These are phyloP conservation scores for Jaltomata sinuosa DNA, from an alignment of 257 asterid species.

Conservation along the genomic window DNA sequence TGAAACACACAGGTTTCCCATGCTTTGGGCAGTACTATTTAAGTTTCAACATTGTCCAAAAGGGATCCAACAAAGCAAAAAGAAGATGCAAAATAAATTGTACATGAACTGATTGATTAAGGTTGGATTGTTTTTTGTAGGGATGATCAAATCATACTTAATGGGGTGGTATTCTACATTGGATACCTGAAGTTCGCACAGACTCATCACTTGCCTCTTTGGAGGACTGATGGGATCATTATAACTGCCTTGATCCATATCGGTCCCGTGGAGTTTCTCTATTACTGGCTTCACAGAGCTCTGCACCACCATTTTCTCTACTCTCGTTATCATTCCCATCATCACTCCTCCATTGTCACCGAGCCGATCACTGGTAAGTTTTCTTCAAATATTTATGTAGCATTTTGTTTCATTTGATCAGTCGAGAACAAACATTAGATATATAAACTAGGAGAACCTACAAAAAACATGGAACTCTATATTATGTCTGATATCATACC, in stretches of 20 bases:
- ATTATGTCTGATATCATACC: no score
- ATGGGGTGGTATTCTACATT: conserved; percentile 36
- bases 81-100: not conserved
- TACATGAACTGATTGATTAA: not conserved
- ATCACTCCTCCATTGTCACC: conserved; percentile 72
- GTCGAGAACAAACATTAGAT: not conserved
- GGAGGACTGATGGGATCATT: conserved; percentile 55
- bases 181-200: not conserved
- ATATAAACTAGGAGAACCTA: not conserved
- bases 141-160: conserved; percentile 72
- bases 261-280: conserved; percentile 65
- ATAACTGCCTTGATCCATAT: conserved; percentile 38
- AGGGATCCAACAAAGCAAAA: not conserved
- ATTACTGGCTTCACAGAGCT: conserved; percentile 75
- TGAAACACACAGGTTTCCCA: not conserved
- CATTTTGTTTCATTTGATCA: not conserved
- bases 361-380: conserved; percentile 63
- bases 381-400: not conserved
- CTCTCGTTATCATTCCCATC: conserved; percentile 77
- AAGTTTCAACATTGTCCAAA: not conserved
- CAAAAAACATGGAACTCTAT: no score
- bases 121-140: conserved; percentile 15
- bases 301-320: conserved; percentile 75
- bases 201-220: conserved; percentile 33
- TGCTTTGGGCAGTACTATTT: not conserved